Conservation (phyloP, 768 basidiomycete species). For the Phlebiopsis flavidoalba region DNA sequence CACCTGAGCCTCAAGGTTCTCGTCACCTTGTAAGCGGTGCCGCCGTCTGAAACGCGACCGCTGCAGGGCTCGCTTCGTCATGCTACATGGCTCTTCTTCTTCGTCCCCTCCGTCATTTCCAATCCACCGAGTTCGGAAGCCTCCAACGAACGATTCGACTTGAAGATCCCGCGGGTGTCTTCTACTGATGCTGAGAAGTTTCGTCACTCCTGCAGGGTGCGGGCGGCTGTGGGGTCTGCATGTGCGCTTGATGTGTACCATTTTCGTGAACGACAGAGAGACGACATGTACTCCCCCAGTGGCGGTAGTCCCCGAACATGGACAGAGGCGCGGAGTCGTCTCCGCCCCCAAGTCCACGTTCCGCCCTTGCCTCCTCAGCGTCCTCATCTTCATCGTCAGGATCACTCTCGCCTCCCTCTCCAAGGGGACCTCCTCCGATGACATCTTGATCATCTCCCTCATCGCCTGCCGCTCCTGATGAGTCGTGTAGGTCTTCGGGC, state of each 20-base stretch:
- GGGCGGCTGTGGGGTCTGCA: conserved; percentile 79
- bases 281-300: conserved; percentile 89
- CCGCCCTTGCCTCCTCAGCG: conserved; percentile 14
- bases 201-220: conserved; percentile 88
- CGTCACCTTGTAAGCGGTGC: conserved; percentile 64
- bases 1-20: conserved; percentile 90
- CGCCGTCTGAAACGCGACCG: conserved; percentile 80
- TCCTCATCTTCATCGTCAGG: conserved; percentile 33
- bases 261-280: conserved; percentile 83
- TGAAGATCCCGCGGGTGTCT: conserved; percentile 95
- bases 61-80: conserved; percentile 79
- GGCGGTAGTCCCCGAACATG: conserved; percentile 83
- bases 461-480: conserved; percentile 9
- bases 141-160: conserved; percentile 86
- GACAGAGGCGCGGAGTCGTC: conserved; percentile 58
- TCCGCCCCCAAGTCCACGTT: background rate
- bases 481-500: conserved; percentile 39
- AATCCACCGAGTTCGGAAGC: conserved; percentile 83
- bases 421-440: conserved; percentile 40
- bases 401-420: conserved; percentile 39
- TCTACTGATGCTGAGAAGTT: conserved; percentile 95
- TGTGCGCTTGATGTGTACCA: conserved; percentile 84
- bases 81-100: conserved; percentile 59
- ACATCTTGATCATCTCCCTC: conserved; percentile 42
- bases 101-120: conserved; percentile 72